phyloP scores from a whole-genome alignment of 306 rosid species.

The Begonia loranthoides region DNA sequence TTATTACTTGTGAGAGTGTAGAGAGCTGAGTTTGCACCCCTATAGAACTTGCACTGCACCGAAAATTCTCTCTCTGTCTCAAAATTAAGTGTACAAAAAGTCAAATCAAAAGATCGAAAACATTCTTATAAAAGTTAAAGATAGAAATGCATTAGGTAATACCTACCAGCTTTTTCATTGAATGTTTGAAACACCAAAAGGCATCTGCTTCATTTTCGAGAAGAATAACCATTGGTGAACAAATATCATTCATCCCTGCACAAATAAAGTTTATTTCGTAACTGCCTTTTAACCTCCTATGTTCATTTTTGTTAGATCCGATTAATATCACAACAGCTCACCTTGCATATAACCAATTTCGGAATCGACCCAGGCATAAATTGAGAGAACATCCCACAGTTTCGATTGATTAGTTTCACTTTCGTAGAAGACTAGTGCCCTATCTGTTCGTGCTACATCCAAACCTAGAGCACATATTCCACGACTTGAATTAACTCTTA shows the following conservation, averaged over 20 bases:
- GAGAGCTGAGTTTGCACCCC: slow-evolving; percentile 91
- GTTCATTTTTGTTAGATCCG: slow-evolving; percentile 8
- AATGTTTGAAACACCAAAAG: slow-evolving; percentile 87
- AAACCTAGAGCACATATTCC: slow-evolving; percentile 48
- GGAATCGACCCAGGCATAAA: slow-evolving; percentile 80
- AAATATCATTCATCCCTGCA: slow-evolving; percentile 96
- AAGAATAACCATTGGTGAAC: slow-evolving; percentile 80
- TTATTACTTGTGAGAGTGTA: slow-evolving; percentile 85
- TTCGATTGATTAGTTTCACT: slow-evolving; percentile 71
- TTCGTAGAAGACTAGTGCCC: slow-evolving; percentile 70
- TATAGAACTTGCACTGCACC: slow-evolving; percentile 52
- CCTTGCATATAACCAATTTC: slow-evolving; percentile 97
- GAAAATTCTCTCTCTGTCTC: slow-evolving; percentile 80
- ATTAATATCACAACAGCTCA: slow-evolving; percentile 12
- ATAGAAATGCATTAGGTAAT: not conserved
- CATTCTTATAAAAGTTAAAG: not conserved
- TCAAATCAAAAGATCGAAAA: slow-evolving; percentile 8
- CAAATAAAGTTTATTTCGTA: slow-evolving; percentile 10
- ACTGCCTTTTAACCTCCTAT: slow-evolving; percentile 12
- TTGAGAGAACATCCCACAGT: slow-evolving; percentile 76
- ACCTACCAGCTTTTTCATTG: slow-evolving; percentile 91
- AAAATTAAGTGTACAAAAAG: slow-evolving; percentile 18
- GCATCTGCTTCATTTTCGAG: slow-evolving; percentile 79
- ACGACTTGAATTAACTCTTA: slow-evolving; percentile 15
- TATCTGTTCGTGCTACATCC: slow-evolving; percentile 87